Evolutionary conservation across 495 filamentous ascomycete species (phyloP), one percentile per base, ranked within the genome.

Genomic region (Xylaria cubensis): DNA sequence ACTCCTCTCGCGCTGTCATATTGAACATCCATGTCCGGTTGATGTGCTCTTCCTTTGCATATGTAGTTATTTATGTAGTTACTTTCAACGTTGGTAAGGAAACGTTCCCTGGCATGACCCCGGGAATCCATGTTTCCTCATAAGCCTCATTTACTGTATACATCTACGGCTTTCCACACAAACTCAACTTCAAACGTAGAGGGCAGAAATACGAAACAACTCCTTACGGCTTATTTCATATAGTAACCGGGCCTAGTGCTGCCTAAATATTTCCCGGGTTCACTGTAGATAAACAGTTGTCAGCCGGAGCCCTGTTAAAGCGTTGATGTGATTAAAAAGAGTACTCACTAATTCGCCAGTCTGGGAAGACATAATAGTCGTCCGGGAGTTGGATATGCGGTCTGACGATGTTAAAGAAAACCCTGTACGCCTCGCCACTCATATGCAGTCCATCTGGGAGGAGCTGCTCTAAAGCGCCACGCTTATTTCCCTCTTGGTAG

Each of bases 381-480:
- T 82, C 81, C 48, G 78, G 62, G 19, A 79, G 74, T 17, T 79
- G 82, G 55, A 88, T 73, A 42, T 82, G 78, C 17, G 81, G 80
- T 65, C 78, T 56, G n/a, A 88, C 75, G 29, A 82, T 72, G 42
- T 84, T 78, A 53, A 83, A 84, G 51, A 89, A 83, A 48, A 87
- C 74, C 59, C 73, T 81, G 73, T 89, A 89, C 9, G 84, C 79
- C 67, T 81, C 81, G n/a, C 82, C 80, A 75, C 82, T 88, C 70
- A 89, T 77, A 76, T 89, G 87, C 46, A 89, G 76, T 17, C 87
- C 87, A 64, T 89, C 87, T 17, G 84, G 83, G 24, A 89, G 73
- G 63, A 89, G 79, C 13, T 80, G 75, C 70, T 86, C 80, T 46
- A 88, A 76, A 41, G 81, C 80, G 15, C 84, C 84, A 64, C 81